Percentiles rank a stretch among this genome's conserved stretches.
These are phyloP conservation scores for Carex arenaria DNA, from an alignment of 202 grass and related monocot species.

Conservation along the genomic window DNA sequence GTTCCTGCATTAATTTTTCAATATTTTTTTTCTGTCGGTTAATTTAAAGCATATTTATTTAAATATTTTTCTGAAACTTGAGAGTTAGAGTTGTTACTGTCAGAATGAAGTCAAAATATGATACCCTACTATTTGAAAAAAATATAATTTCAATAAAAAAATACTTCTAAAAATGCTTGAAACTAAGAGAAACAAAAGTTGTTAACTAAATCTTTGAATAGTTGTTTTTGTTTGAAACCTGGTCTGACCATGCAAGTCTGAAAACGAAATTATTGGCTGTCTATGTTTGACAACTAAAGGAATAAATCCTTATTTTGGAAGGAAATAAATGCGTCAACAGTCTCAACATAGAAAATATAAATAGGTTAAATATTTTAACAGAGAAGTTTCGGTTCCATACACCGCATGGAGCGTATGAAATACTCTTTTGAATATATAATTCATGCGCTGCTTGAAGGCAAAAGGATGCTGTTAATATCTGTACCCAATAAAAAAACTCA, in stretches of 20 bases:
- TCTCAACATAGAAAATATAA: background rate
- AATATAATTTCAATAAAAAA: background rate
- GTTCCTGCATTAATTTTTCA: background rate
- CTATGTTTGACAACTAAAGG: conserved; percentile 3
- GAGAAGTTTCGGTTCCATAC: no score
- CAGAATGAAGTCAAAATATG: background rate
- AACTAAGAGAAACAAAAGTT: background rate
- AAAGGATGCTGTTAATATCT: no score
- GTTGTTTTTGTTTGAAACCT: background rate
- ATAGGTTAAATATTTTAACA: no score
- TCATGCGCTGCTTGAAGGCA: no score
- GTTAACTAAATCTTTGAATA: background rate
- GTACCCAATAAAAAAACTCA: background rate
- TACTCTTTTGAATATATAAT: no score
- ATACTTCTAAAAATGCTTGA: background rate
- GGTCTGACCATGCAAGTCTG: conserved; percentile 11
- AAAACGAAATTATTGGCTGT: conserved; percentile 11
- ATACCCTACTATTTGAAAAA: background rate
- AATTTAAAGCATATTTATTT: background rate
- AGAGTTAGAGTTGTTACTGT: background rate
- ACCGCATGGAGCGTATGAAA: no score
- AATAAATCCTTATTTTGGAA: background rate
- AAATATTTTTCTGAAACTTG: background rate
- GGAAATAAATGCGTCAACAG: conserved; percentile 7
- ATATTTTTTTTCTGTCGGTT: background rate